These are phyloP conservation scores for Zalerion maritima DNA, from an alignment of 495 filamentous ascomycete species.

Conservation along the genomic window DNA sequence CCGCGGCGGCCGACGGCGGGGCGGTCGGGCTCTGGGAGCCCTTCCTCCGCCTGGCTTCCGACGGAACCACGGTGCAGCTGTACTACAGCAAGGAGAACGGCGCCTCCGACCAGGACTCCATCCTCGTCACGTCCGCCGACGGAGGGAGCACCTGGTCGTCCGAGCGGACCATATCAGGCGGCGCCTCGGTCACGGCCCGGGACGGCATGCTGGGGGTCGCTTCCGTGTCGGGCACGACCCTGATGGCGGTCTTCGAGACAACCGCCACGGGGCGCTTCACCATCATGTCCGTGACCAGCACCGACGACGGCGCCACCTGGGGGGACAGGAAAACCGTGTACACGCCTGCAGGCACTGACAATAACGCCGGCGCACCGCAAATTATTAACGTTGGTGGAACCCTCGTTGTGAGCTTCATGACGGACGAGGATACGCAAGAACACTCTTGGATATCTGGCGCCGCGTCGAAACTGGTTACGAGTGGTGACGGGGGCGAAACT, in stretches of 20 bases:
- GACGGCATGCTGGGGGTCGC: conserved; percentile 49
- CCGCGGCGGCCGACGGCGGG: conserved; percentile 8
- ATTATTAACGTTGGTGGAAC: conserved; percentile 41
- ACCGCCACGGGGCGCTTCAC: conserved; percentile 30
- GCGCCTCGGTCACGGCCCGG: conserved; percentile 24
- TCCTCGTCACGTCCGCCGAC: conserved; percentile 36
- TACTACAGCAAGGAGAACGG: conserved; percentile 43
- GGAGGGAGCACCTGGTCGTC: conserved; percentile 35
- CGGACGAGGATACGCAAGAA: conserved; percentile 36
- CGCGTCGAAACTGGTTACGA: conserved; percentile 15
- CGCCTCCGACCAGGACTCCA: conserved; percentile 39
- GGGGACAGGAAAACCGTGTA: conserved; percentile 36
- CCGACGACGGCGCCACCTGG: conserved; percentile 44
- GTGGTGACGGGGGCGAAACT: conserved; percentile 20
- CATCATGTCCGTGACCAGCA: conserved; percentile 34
- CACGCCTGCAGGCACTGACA: conserved; percentile 24
- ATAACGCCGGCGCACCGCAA: conserved; percentile 43
- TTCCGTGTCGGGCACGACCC: conserved; percentile 19
- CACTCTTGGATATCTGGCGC: conserved; percentile 1
- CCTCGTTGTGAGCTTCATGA: conserved; percentile 46
- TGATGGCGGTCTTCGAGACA: conserved; percentile 43
- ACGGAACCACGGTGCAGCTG: conserved; percentile 36
- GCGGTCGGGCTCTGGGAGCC: conserved; percentile 44
- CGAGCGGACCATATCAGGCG: conserved; percentile 33
- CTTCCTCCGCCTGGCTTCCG: conserved; percentile 35